Conservation (phyloP, 495 filamentous ascomycete genomes). For the Filosporella fistucella region DNA sequence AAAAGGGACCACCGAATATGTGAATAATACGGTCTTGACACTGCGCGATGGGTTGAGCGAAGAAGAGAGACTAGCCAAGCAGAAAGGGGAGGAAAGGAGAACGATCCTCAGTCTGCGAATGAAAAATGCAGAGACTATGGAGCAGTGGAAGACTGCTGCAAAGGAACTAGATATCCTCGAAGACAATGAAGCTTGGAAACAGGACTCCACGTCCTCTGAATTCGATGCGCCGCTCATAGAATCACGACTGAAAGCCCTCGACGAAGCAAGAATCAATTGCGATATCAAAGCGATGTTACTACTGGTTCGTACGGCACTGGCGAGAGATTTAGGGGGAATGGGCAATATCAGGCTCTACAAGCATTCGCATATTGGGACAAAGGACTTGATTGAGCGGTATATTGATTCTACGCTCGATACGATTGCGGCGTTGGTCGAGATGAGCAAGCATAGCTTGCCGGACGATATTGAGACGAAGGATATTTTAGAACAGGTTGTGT, state of each 20-base stretch:
- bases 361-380: constrained; percentile 83
- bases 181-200: constrained; percentile 81
- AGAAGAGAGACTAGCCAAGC: constrained; percentile 45
- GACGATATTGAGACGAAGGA: constrained; percentile 56
- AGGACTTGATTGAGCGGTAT: constrained; percentile 79
- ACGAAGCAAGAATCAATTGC: constrained; percentile 67
- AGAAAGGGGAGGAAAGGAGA: constrained; percentile 51
- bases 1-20: constrained; percentile 13
- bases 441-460: constrained; percentile 43
- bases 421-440: constrained; percentile 63
- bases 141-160: constrained; percentile 65
- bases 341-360: constrained; percentile 77
- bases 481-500: constrained; percentile 70
- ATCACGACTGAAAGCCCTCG: constrained; percentile 64
- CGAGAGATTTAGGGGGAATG: constrained; percentile 81
- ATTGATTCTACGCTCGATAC: constrained; percentile 73
- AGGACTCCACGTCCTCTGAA: constrained; percentile 42
- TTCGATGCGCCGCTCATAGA: constrained; percentile 68
- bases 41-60: constrained; percentile 53
- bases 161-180: constrained; percentile 77
- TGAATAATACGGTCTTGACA: constrained; percentile 41
- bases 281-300: constrained; percentile 77
- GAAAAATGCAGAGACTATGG: constrained; percentile 55
- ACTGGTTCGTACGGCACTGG: constrained; percentile 74
- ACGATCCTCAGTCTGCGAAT: constrained; percentile 59